Evolutionary conservation across 257 asterid genomes (phyloP).

Genomic region (Plantago major): DNA sequence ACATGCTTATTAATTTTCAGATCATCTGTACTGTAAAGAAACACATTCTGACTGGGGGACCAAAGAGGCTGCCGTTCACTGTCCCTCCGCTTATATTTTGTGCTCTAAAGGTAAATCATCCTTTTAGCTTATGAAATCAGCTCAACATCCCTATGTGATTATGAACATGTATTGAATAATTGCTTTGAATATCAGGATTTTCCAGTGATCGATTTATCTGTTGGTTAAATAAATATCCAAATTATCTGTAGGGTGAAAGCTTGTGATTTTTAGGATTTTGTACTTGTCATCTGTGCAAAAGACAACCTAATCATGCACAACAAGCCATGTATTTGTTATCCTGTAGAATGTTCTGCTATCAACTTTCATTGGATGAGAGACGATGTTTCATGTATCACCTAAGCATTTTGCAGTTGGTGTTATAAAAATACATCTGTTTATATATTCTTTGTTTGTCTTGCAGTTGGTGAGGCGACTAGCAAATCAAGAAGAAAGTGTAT

Average conservation of each 20-base stretch:
- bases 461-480: constrained; percentile 87
- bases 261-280: neutral
- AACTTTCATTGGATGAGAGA: neutral
- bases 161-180: constrained; percentile 13
- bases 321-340: neutral
- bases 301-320: neutral
- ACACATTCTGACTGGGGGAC: constrained; percentile 84
- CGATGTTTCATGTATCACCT: neutral
- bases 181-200: constrained; percentile 16
- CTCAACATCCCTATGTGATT: constrained; percentile 21
- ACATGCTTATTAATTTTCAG: constrained; percentile 41
- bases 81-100: constrained; percentile 88
- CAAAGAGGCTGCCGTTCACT: constrained; percentile 82
- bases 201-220: constrained; percentile 5
- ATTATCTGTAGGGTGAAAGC: neutral
- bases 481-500: constrained; percentile 54
- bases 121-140: constrained; percentile 19
- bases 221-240: neutral
- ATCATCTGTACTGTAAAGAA: constrained; percentile 74
- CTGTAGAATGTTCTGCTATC: neutral
- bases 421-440: constrained; percentile 7
- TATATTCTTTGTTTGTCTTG: constrained; percentile 19
- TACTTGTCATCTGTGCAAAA: neutral
- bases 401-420: neutral
- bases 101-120: constrained; percentile 65